Base-by-base conservation (phyloP, 2,329 filamentous ascomycete species). In the Cryphonectria carpinicola region DNA sequence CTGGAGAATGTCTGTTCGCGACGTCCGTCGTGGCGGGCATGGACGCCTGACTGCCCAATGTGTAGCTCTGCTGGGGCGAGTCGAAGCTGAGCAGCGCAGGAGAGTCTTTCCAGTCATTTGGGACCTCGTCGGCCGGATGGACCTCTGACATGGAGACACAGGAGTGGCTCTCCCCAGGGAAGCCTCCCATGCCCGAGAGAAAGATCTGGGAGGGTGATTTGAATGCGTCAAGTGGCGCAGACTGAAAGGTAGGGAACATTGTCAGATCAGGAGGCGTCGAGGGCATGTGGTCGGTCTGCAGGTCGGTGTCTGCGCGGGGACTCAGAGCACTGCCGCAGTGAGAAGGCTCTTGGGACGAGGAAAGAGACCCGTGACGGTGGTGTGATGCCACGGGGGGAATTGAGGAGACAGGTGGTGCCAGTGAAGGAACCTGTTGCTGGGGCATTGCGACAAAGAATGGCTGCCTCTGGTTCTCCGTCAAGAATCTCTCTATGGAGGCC, bases 221-320 rank as follows among this genome's bases (percentile, higher is more conserved):
- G 69, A 74, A 78, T 22, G 73, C 72, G 0, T 80, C 79, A 52
- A 74, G 72, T 1, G 77, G 75, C 22, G 68, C 58, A 13, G 71
- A 60, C 17, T 71, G 49, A 58, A 74, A 80, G 1, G 79, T 79
- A n/a, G 80, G 77, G 62, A 79, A 74, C 25, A 77, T 63, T 35
- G 74, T 68, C 41, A 77, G 75, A 60, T 83, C 82, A 17, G 78
- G 76, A 1, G 82, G 81, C 2, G 83, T 83, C 39, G 77, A 76
- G 13, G 82, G 82, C n/a, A 77, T 76, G 65, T 76, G 73, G 68
- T 78, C 76, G 66, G 78, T 77, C 66, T 77, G 79, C 35, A 78
- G 77, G 66, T 85, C 82, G 68, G 78, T 80, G n/a, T 84, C 82
- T 5, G 80, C 75, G 4, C 77, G 78, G 22, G 82, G 82, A 52